A percentile compares a stretch with the other conserved stretches of the same genome.
Conservation (phyloP, 2,329 filamentous ascomycete genomes). For the Pseudogymnoascus sp. region DNA sequence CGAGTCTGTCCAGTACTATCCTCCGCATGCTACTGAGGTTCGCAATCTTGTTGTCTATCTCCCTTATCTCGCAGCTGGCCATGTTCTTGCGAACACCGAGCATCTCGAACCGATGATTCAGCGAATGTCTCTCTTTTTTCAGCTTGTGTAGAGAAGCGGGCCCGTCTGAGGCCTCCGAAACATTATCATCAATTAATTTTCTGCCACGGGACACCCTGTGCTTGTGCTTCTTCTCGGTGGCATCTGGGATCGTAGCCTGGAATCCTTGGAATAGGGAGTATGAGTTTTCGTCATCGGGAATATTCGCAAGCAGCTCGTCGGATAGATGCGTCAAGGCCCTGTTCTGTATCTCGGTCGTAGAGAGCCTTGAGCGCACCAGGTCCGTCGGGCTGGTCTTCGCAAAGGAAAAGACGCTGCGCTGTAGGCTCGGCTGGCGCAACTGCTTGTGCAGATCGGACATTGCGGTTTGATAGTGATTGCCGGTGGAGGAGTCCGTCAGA, state of each 20-base stretch:
- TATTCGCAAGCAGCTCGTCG: conserved; percentile 81
- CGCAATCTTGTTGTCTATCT: conserved; percentile 94
- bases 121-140: conserved; percentile 68
- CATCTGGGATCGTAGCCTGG: conserved; percentile 73
- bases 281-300: conserved; percentile 74
- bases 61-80: conserved; percentile 90
- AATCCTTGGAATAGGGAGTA: conserved; percentile 98
- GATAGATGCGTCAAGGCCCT: conserved; percentile 81
- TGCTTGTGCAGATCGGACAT: conserved; percentile 86
- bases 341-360: conserved; percentile 85
- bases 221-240: conserved; percentile 62
- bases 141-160: conserved; percentile 64
- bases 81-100: conserved; percentile 91
- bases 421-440: conserved; percentile 71
- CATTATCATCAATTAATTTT: conserved; percentile 63
- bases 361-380: conserved; percentile 84
- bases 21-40: conserved; percentile 89
- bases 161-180: conserved; percentile 41
- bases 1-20: conserved; percentile 81
- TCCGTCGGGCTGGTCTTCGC: conserved; percentile 88
- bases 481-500: conserved; percentile 46
- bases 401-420: conserved; percentile 86
- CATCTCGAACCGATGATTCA: conserved; percentile 85
- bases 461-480: conserved; percentile 71
- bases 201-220: conserved; percentile 65